Evolutionary conservation across 208 protist genomes (phyloP).

Genomic region (Leishmania turanica): DNA sequence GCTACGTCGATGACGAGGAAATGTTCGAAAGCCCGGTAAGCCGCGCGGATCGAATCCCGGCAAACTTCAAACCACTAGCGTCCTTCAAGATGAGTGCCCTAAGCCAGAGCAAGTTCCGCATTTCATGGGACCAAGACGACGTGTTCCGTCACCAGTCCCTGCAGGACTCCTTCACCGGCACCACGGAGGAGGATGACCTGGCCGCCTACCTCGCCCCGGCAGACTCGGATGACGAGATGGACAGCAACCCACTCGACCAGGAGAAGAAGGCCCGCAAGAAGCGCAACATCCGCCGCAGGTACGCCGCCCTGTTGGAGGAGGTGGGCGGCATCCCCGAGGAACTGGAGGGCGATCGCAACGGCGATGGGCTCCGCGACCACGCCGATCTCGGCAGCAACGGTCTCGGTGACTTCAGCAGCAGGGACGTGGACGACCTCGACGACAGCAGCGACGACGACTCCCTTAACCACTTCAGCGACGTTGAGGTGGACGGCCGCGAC

Average conservation of each 20-base stretch:
- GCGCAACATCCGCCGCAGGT: conserved; percentile 72
- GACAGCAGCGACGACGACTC: conserved; percentile 76
- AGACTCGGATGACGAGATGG: conserved; percentile 75
- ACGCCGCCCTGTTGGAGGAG: conserved; percentile 81
- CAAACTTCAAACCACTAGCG: conserved; percentile 81
- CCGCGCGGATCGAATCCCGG: conserved; percentile 63
- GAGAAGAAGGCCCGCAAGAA: conserved; percentile 50
- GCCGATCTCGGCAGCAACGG: neutral
- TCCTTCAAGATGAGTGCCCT: conserved; percentile 86
- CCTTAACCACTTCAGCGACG: conserved; percentile 84
- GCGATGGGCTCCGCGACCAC: neutral
- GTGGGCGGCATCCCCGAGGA: conserved; percentile 78
- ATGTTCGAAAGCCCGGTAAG: conserved; percentile 74
- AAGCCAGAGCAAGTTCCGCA: conserved; percentile 88
- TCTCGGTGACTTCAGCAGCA: neutral
- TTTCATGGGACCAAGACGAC: conserved; percentile 94
- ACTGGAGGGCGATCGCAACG: conserved; percentile 8
- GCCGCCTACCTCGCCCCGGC: conserved; percentile 88
- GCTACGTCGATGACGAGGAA: conserved; percentile 97
- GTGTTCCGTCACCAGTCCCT: conserved; percentile 81
- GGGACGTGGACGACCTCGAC: conserved; percentile 28
- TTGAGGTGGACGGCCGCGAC: conserved; percentile 52
- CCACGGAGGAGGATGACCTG: conserved; percentile 87
- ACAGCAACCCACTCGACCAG: conserved; percentile 17
- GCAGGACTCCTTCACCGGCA: conserved; percentile 86